Evolutionary conservation across 2,329 filamentous ascomycete genomes (phyloP), one percentile per base, ranked within the genome.

Genomic region (Pseudogymnoascus sp.): DNA sequence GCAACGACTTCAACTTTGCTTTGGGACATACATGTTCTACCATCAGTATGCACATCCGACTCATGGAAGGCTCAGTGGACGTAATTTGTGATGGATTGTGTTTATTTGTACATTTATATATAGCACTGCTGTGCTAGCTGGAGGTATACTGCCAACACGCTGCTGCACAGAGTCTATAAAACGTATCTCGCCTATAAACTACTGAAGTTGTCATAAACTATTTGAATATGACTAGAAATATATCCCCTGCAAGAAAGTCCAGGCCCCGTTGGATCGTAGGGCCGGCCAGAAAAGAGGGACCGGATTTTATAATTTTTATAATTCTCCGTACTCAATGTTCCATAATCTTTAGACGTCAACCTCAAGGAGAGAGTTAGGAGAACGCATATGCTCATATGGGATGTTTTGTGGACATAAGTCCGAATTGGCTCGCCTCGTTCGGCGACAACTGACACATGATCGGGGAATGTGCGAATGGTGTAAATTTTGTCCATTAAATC

Each of bases 331-430:
- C 35, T 59, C 58, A 59, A 59, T 59, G 37, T 59, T 29, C 58
- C 58, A 59, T 40, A 31, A 59, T 59, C 58, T 59, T 59, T 59
- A 59, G 58, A 59, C 58, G 58, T 59, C 21, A 40, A 59, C 58
- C 58, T 59, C 58, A 59, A 59, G 35, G 58, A 39, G 58, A 39
- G 58, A 59, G 58, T 39, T 59, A 59, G 58, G 58, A 39, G 33
- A 59, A 55, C 58, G 58, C 58, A 59, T 59, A 59, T 59, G 58
- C 58, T 59, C 58, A 59, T 31, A 40, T 59, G 58, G 58, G 33
- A 40, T 59, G 31, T 59, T 39, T 37, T 9, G 35, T 13, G 35
- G 35, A 37, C 21, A 27, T 39, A 59, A 12, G 58, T 31, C 58
- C 21, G 13, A n/a, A 5, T 59, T 15, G 21, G 37, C 9, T 59